phyloP scores from a whole-genome alignment of 176 grass and related monocot species.

The Chrysopogon serrulatus region DNA sequence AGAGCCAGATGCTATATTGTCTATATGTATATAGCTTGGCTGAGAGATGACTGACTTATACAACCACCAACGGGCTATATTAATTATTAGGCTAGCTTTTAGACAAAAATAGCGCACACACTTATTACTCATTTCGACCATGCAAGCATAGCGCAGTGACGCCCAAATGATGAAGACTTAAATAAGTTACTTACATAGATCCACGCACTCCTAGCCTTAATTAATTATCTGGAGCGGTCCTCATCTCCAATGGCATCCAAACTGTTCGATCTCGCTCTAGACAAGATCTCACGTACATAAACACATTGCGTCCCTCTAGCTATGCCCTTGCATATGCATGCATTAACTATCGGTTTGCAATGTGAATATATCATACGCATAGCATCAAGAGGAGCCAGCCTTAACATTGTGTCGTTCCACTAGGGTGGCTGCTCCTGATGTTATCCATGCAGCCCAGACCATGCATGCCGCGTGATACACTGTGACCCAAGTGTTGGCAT shows the following conservation, averaged over 20 bases:
- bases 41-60: too few relatives aligned
- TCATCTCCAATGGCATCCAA: not conserved
- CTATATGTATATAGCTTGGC: too few relatives aligned
- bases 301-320: not conserved
- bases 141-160: not conserved
- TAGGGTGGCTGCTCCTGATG: constrained; percentile 73
- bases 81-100: too few relatives aligned
- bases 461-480: not conserved
- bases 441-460: constrained; percentile 10
- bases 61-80: too few relatives aligned
- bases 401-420: constrained; percentile 31
- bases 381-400: constrained; percentile 86
- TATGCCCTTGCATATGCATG: not conserved
- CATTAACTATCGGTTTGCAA: too few relatives aligned
- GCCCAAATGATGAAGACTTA: not conserved
- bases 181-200: not conserved
- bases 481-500: not conserved
- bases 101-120: not conserved
- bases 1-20: too few relatives aligned
- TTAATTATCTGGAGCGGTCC: not conserved
- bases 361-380: constrained; percentile 3
- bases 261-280: constrained; percentile 4
- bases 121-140: not conserved
- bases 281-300: not conserved
- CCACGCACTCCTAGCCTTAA: not conserved